Base-by-base conservation (phyloP, 768 basidiomycete species). In the Suillus subalutaceus region DNA sequence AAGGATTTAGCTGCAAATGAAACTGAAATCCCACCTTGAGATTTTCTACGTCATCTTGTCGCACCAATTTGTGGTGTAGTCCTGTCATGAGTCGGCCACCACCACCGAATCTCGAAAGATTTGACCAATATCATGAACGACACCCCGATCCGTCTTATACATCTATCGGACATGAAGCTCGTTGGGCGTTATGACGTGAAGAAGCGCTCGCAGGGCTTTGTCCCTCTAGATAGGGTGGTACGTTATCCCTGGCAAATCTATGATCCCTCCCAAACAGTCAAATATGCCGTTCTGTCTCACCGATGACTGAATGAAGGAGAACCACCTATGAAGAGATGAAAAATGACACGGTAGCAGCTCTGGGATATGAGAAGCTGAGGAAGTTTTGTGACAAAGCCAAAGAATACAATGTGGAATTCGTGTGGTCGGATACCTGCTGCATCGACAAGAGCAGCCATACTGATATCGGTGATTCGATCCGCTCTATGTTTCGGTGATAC, bases 401-500 rank as follows among this genome's bases (percentile, higher is more conserved):
- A 6, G 20, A 53, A 7, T 46, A 70, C 4, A 71, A 71, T 13
- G 72, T 72, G 44, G 69, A 57, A 18, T 38, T 72, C 12, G 71
- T 70, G 65, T 76, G 76, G 76, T 74, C 72, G 3, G 76, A 78
- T 40, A 72, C 76, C 0, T 77, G 74, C 23, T 78, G 76, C 63
- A 75, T 79, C 43, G 71, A 77, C 64, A 71, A 72, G 63, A 58
- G 55, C 35, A 72, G 73, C 52, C 32, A 65, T 3, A 35, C 66
- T 3, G 76, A 78, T 37, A 73, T 78, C n/a, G 67, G 68, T 16
- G 77, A 78, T 62, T 74, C 77, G 1, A 71, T 77, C 26, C 69
- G 69, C 20, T 73, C 77, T 32, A 78, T 78, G 73, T 78, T 69
- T 69, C 70, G 64, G 63, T 77, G 77, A 76, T 78, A 78, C 44